Evolutionary conservation across 192 early-diverging fungal genomes (phyloP).

Genomic region (Gamsiella multidivaricata): DNA sequence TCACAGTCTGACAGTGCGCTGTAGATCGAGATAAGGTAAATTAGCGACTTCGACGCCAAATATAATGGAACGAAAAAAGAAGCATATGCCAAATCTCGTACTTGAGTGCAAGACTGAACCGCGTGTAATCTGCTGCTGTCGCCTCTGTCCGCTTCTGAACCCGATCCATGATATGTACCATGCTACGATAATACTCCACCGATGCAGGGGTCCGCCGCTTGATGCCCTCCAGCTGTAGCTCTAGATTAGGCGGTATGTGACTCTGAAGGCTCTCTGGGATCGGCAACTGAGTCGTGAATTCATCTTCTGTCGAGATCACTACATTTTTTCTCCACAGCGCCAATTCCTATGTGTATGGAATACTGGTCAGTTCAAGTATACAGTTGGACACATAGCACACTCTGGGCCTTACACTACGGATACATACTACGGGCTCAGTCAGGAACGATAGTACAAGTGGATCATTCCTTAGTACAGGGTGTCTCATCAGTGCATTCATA

Average conservation of each 20-base stretch:
- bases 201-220: constrained; percentile 54
- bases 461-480: constrained; percentile 75
- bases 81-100: no score
- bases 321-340: constrained; percentile 66
- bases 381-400: neutral
- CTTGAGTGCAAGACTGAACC: constrained; percentile 69
- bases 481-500: constrained; percentile 77
- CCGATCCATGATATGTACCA: constrained; percentile 71
- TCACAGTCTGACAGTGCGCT: constrained; percentile 66
- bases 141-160: constrained; percentile 70
- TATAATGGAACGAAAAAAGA: no score
- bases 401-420: neutral
- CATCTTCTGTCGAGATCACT: constrained; percentile 65
- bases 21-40: neutral
- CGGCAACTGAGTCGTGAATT: constrained; percentile 48
- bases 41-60: no score
- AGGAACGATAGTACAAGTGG: constrained; percentile 70
- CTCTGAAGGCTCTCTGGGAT: constrained; percentile 28
- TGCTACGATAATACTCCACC: constrained; percentile 66
- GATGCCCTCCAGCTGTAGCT: constrained; percentile 59
- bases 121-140: constrained; percentile 65
- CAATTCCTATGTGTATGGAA: constrained; percentile 61
- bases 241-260: constrained; percentile 57
- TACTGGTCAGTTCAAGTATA: neutral
- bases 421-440: constrained; percentile 67